Conservation (phyloP, 805 yeast species). For the Metschnikowia lochheadii region DNA sequence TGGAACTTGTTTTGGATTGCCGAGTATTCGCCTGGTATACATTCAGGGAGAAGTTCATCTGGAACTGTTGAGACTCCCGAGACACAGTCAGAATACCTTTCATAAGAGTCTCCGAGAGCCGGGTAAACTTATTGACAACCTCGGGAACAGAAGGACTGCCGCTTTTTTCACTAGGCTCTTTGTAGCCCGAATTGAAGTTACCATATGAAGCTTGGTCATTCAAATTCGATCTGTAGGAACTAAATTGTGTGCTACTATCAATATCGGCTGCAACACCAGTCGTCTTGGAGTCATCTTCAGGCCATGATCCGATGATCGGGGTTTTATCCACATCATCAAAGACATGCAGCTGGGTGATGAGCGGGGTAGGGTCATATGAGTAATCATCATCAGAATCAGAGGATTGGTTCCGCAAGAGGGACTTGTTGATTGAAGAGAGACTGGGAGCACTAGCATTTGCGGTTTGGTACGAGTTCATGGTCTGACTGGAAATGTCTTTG, state of each 20-base stretch:
- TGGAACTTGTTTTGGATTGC: conserved; percentile 4
- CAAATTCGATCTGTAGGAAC: not conserved
- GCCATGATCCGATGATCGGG: conserved; percentile 21
- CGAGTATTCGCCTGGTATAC: conserved; percentile 25
- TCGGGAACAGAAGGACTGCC: conserved; percentile 20
- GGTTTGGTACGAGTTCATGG: conserved; percentile 25
- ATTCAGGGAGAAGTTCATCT: conserved; percentile 37
- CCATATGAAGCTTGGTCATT: not conserved
- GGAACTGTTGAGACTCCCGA: conserved; percentile 38
- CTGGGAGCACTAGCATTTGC: conserved; percentile 27
- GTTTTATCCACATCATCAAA: conserved; percentile 26
- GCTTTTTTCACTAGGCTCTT: conserved; percentile 3
- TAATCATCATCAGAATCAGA: conserved; percentile 21
- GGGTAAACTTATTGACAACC: conserved; percentile 32
- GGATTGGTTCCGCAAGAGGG: conserved; percentile 24
- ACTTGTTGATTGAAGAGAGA: conserved; percentile 32
- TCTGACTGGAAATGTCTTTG: conserved; percentile 18
- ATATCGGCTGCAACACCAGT: not conserved
- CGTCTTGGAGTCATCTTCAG: not conserved
- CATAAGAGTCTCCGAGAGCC: conserved; percentile 36
- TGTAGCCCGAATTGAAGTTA: conserved; percentile 8
- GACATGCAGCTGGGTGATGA: conserved; percentile 13
- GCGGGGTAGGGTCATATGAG: conserved; percentile 35
- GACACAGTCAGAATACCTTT: conserved; percentile 27
- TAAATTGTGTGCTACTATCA: not conserved